Evolutionary conservation across 495 filamentous ascomycete genomes (phyloP), one percentile per base, ranked within the genome.

Genomic region (Chaetomium tenue): DNA sequence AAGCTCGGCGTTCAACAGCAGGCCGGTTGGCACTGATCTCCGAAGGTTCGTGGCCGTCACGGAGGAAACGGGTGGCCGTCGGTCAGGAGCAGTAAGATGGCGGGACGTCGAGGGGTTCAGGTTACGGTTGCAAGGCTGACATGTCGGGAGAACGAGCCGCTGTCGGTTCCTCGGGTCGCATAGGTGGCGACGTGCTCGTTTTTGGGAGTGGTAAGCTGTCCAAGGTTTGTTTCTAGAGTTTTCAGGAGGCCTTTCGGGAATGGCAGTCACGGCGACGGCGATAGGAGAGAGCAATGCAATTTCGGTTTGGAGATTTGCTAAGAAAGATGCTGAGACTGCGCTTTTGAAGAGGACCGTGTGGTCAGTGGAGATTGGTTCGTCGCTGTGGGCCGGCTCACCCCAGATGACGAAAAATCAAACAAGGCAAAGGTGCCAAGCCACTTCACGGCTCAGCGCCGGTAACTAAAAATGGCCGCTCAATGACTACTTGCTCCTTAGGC

Each of bases 401-500:
- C 55, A 47, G 64, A 66, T 66, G 64, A 69, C 67, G 63, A 66
- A 69, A 69, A 57, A 39, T 63, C 56, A 47, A 61, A 44, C 64
- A 58, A 61, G 51, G 63, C 67, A 28, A 51, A 50, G 57, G n/a
- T 25, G 59, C 64, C 58, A 62, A 63, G 60, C 55, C 54, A 50
- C 51, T 9, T 30, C 30, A 20, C 33, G 54, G 33, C 20, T 30
- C 56, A 46, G 55, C 30, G 33, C 23, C 20, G 18, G 20, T 58
- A 37, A 12, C 33, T 42, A 26, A 22, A 40, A 46, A 58, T 58
- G 55, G n/a, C 20, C n/a, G 15, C 8, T 30, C 39, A 12, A 11
- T 33, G 51, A 54, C 51, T 54, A 54, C 51, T 54, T 54, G 28
- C 48, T 33, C 18, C 51, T n/a, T 7, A 9, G 22, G 26, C 20